Conservation (phyloP, 2,329 filamentous ascomycete species). For the Aspergillus sp. region DNA sequence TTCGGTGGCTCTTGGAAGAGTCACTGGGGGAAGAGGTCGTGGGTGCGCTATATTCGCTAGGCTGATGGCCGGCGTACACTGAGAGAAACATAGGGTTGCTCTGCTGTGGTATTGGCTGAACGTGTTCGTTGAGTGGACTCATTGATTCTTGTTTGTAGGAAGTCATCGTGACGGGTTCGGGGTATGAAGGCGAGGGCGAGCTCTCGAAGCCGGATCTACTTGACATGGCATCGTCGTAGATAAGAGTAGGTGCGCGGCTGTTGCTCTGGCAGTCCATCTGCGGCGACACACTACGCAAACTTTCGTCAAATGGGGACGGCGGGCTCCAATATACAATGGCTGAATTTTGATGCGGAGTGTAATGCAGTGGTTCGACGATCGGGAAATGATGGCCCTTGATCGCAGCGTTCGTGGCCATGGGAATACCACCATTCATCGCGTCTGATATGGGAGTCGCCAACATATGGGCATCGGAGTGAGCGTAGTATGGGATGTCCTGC, state of each 20-base stretch:
- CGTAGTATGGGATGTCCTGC: conserved; percentile 10
- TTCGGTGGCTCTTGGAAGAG: neutral
- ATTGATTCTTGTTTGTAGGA: conserved; percentile 2
- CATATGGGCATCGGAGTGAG: neutral
- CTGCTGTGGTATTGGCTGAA: neutral
- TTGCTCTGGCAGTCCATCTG: conserved; percentile 6
- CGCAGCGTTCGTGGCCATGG: neutral
- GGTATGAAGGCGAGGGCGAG: conserved; percentile 18
- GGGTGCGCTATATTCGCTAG: neutral
- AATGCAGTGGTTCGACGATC: neutral
- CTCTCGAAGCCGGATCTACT: conserved; percentile 3
- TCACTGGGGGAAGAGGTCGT: neutral
- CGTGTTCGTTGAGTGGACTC: neutral
- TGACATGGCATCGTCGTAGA: conserved; percentile 20
- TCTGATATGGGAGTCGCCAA: neutral
- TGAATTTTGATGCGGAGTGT: neutral
- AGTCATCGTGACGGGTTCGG: neutral
- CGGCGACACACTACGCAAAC: conserved; percentile 5
- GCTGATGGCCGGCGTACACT: neutral
- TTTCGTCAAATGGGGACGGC: conserved; percentile 2
- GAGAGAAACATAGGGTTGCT: neutral
- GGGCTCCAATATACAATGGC: conserved; percentile 3
- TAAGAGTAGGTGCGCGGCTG: conserved; percentile 18
- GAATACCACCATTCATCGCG: neutral
- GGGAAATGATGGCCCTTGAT: neutral